Base-by-base conservation (phyloP, 441 rosid species). In the Geranium incanum region DNA sequence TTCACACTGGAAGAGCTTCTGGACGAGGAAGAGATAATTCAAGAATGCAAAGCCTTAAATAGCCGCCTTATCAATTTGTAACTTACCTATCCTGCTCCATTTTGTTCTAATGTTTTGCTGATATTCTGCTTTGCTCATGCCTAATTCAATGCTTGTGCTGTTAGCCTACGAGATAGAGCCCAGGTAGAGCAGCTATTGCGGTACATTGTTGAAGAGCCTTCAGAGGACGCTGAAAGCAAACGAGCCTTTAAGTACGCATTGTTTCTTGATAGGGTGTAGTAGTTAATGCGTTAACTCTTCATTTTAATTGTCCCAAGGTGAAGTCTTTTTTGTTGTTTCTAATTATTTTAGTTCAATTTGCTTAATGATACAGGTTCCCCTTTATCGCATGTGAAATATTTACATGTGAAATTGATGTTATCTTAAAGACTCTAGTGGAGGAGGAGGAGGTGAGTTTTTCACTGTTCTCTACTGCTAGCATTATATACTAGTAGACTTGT, bases 401-500 rank as follows among this genome's bases (percentile, higher is more conserved):
- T 73, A 93, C 98, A 5, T 95, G 99, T 59, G 99, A 93, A 79
- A 93, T 95, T 78, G 97, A 95, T 73, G 93, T 89, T 64, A 91
- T 95, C 74, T 84, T 95, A 19, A 93, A 86, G 79, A 86, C 97
- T 37, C 69, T 95, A 75, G 93, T 91, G 68, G 99, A 93, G 80
- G 99, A 95, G 48, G 96, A 93, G 74, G 88, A 93, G 97, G 99
- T 91, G 43, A 43, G 43, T 8, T 36, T 16, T 64, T 68, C 52
- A 68, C 68, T 59, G 13, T n/a, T 48, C 62, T 72, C 76, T 9
- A 9, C 43, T 57, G 12, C 68, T 4, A 57, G 39, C 69, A 21
- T 71, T 62, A 9, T 60, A 16, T 68, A n/a, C 60, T 71, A 13
- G 23, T 9, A 36, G 28, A 67, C 12, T 36, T 66, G 62, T 60